Conservation (phyloP, 148 eudicot genomes). For the Cornus kousa region DNA sequence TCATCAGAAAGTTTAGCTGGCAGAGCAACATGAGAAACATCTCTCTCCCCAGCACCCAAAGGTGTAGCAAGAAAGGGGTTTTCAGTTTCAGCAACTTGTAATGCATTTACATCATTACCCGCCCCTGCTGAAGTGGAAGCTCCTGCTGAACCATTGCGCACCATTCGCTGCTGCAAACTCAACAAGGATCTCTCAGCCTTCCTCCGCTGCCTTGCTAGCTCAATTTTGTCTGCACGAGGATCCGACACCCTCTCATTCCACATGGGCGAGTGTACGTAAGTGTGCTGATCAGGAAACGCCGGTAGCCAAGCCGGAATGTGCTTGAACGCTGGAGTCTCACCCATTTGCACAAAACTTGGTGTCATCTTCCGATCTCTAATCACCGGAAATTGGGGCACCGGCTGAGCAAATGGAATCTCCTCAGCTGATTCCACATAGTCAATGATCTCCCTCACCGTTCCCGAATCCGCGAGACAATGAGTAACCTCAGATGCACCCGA, state of each 20-base stretch:
- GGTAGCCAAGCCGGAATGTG: slow-evolving; percentile 87
- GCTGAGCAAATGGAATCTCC: slow-evolving; percentile 72
- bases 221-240: slow-evolving; percentile 66
- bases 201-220: slow-evolving; percentile 78
- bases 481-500: slow-evolving; percentile 35
- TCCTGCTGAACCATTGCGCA: slow-evolving; percentile 38
- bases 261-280: slow-evolving; percentile 54
- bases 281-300: slow-evolving; percentile 82
- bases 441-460: slow-evolving; percentile 44
- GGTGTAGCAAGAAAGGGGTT: slow-evolving; percentile 44
- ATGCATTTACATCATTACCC: slow-evolving; percentile 15
- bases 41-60: slow-evolving; percentile 47
- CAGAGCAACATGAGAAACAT: slow-evolving; percentile 26
- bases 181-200: slow-evolving; percentile 87
- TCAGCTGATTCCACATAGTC: slow-evolving; percentile 51
- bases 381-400: slow-evolving; percentile 67
- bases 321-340: slow-evolving; percentile 46
- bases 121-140: slow-evolving; percentile 35
- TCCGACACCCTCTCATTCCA: slow-evolving; percentile 73
- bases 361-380: slow-evolving; percentile 14
- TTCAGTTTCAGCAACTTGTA: slow-evolving; percentile 14
- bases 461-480: slow-evolving; percentile 32
- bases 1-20: slow-evolving; percentile 33
- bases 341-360: slow-evolving; percentile 67
- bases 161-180: slow-evolving; percentile 71